These are phyloP conservation scores for Ligustrum vulgare DNA, from an alignment of 257 asterid species.

Conservation along the genomic window DNA sequence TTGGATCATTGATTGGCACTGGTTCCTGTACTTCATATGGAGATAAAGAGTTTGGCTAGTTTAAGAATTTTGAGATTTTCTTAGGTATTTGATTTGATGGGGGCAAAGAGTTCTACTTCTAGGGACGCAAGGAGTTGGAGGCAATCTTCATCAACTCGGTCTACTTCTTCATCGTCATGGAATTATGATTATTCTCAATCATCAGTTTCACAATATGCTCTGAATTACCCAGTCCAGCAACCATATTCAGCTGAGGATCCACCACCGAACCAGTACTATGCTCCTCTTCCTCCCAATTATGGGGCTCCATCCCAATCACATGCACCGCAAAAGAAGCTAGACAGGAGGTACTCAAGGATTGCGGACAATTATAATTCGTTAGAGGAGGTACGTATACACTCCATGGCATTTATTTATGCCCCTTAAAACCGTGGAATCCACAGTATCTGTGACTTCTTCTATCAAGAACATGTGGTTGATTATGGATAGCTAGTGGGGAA, in stretches of 20 bases:
- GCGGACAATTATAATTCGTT: constrained; percentile 80
- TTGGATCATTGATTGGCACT: constrained; percentile 26
- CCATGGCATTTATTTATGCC: neutral
- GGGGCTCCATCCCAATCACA: constrained; percentile 28
- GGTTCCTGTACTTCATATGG: constrained; percentile 23
- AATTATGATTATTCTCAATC: constrained; percentile 43
- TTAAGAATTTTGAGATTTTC: constrained; percentile 14
- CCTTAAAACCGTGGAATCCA: neutral
- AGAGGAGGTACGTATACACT: constrained; percentile 63
- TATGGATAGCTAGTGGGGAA: neutral
- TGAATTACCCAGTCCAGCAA: constrained; percentile 39
- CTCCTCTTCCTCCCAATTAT: constrained; percentile 27
- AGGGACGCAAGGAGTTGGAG: constrained; percentile 44
- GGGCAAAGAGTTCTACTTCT: constrained; percentile 72
- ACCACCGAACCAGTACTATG: constrained; percentile 27
- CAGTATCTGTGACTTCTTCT: neutral
- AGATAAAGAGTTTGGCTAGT: constrained; percentile 10
- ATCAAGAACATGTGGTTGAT: neutral
- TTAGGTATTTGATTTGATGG: constrained; percentile 59
- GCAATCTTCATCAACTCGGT: constrained; percentile 45
- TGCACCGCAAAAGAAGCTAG: constrained; percentile 55
- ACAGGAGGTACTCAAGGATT: constrained; percentile 81
- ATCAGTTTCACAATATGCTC: constrained; percentile 51
- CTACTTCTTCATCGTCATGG: constrained; percentile 53
- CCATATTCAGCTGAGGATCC: constrained; percentile 40